phyloP scores from a whole-genome alignment of 371 early-diverging fungal species.

The Rhizomucor miehei region DNA sequence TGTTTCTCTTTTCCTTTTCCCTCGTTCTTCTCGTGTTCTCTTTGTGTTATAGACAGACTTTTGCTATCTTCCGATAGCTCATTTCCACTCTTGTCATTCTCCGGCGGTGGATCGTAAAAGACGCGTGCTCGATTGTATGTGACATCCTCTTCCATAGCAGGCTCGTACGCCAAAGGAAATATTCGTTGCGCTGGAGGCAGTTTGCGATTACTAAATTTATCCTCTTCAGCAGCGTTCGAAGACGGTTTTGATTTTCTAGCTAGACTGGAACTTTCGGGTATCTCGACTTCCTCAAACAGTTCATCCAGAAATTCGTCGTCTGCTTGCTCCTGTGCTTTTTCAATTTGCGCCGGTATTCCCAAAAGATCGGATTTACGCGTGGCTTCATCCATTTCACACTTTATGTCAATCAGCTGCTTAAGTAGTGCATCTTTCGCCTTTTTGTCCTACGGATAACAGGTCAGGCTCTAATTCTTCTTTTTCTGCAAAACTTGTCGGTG shows the following conservation, averaged over 20 bases:
- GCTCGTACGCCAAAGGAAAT: constrained; percentile 49
- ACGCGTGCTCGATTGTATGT: constrained; percentile 32
- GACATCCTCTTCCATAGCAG: constrained; percentile 42
- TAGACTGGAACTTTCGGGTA: constrained; percentile 12
- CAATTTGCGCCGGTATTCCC: constrained; percentile 23
- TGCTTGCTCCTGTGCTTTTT: constrained; percentile 1
- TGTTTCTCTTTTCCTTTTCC: constrained; percentile 27
- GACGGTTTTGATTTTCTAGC: neutral
- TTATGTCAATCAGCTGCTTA: constrained; percentile 39
- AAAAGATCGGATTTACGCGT: constrained; percentile 52
- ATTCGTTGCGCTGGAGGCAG: constrained; percentile 42
- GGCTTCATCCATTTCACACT: constrained; percentile 31
- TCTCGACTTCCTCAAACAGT: constrained; percentile 56
- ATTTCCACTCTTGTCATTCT: constrained; percentile 1
- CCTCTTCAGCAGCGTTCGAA: neutral
- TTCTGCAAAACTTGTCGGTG: too few species aligned
- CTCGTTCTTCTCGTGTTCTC: constrained; percentile 1
- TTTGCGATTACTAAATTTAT: constrained; percentile 9
- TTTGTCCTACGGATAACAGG: constrained; percentile 20
- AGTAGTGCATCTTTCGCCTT: constrained; percentile 31
- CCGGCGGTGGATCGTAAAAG: neutral
- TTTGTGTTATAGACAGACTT: neutral
- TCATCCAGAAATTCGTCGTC: constrained; percentile 54
- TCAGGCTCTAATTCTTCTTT: neutral
- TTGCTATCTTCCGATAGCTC: neutral